phyloP scores from a whole-genome alignment of 495 filamentous ascomycete genomes.

The Hypoxylon trugodes region DNA sequence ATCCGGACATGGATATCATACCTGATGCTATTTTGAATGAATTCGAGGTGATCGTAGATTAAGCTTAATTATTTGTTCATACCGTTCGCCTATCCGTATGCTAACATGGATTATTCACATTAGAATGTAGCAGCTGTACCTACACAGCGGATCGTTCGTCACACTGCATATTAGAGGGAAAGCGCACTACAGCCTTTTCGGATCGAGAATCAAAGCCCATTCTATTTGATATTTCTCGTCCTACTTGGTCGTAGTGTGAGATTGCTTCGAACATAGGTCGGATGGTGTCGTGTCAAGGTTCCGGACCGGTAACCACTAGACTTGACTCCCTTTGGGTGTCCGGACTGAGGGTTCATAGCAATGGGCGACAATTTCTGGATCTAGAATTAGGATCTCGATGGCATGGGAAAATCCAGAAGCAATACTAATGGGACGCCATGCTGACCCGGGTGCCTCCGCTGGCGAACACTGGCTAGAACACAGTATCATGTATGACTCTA shows the following conservation, averaged over 20 bases:
- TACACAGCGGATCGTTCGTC: not conserved
- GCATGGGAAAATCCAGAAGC: constrained; percentile 18
- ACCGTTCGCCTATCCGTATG: not conserved
- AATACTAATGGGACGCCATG: constrained; percentile 8
- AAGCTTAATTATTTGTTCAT: constrained; percentile 48
- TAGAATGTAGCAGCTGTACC: not conserved
- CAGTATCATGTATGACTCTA: constrained; percentile 1
- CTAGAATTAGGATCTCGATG: constrained; percentile 3
- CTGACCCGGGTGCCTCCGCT: constrained; percentile 30
- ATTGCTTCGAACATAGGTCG: not conserved
- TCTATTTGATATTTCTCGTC: not conserved
- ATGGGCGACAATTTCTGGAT: not conserved
- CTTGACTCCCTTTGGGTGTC: not conserved
- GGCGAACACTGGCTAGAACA: constrained; percentile 20
- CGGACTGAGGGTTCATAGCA: not conserved
- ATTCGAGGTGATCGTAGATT: constrained; percentile 45
- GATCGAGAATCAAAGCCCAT: not conserved
- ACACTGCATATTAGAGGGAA: not conserved
- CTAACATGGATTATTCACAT: not conserved
- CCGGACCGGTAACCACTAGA: constrained; percentile 15
- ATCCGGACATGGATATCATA: not conserved
- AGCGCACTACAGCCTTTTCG: not conserved
- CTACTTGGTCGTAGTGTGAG: not conserved
- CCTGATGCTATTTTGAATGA: constrained; percentile 51
- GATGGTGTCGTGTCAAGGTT: not conserved